A percentile compares a stretch with the other conserved stretches of the same genome.
phyloP scores from a whole-genome alignment of 495 filamentous ascomycete genomes.

The Friedmanniomyces endolithicus region DNA sequence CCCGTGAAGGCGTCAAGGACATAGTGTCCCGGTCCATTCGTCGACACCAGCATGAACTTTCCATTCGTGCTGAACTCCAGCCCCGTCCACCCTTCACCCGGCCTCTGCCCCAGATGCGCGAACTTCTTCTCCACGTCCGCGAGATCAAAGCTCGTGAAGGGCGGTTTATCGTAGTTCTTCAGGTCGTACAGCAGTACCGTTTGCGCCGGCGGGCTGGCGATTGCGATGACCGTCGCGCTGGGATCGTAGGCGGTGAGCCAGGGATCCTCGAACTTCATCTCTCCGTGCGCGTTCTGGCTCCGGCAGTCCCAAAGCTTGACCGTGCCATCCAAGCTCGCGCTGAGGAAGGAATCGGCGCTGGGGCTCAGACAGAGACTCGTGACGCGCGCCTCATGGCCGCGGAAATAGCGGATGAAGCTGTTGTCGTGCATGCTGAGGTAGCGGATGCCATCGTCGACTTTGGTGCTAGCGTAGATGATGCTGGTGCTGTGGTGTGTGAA shows the following conservation, averaged over 20 bases:
- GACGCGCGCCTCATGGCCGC: constrained; percentile 70
- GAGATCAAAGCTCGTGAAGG: constrained; percentile 77
- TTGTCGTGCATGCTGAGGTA: constrained; percentile 92
- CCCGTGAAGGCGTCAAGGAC: constrained; percentile 85
- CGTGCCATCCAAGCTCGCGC: constrained; percentile 76
- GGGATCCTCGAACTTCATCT: constrained; percentile 61
- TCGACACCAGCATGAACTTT: constrained; percentile 69
- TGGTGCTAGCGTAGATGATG: constrained; percentile 91
- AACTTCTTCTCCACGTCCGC: constrained; percentile 45
- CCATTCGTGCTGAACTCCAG: constrained; percentile 94
- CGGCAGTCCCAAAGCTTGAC: constrained; percentile 74
- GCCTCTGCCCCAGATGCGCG: constrained; percentile 30
- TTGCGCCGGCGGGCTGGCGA: constrained; percentile 67
- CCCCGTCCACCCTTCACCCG: constrained; percentile 58
- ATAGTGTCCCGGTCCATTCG: constrained; percentile 68
- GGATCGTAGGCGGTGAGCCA: constrained; percentile 80
- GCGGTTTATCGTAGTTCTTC: constrained; percentile 79
- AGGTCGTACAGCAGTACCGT: constrained; percentile 82
- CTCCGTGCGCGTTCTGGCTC: constrained; percentile 60
- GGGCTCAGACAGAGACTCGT: constrained; percentile 65
- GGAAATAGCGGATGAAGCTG: constrained; percentile 87
- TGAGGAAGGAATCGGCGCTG: constrained; percentile 77
- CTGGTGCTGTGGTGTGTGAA: constrained; percentile 82
- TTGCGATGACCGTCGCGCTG: constrained; percentile 77
- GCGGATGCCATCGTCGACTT: constrained; percentile 81